Evolutionary conservation across 768 basidiomycete species (phyloP).

Genomic region (Pleurotus djamor): DNA sequence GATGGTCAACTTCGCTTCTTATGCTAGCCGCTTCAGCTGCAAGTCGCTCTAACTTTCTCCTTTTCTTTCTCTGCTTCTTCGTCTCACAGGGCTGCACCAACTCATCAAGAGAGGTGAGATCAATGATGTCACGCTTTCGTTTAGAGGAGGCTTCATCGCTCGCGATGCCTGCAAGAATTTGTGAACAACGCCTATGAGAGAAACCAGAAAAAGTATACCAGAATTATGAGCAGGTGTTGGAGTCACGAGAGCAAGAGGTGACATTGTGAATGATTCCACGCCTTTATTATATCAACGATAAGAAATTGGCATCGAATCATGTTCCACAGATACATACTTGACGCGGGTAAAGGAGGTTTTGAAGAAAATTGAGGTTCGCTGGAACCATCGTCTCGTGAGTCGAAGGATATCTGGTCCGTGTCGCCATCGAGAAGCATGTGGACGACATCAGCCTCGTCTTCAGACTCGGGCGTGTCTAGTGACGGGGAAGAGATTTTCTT

Average conservation of each 20-base stretch:
- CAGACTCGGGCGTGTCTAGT: not conserved
- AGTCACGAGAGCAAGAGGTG: too few relatives aligned
- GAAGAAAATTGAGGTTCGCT: not conserved
- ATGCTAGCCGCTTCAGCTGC: slow-evolving; percentile 20
- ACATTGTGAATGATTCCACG: too few relatives aligned
- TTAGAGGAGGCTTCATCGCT: not conserved
- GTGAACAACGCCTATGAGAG: too few relatives aligned
- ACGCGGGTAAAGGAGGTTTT: too few relatives aligned
- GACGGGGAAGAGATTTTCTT: not conserved
- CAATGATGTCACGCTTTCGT: not conserved
- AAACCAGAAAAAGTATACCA: too few relatives aligned
- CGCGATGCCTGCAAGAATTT: too few relatives aligned
- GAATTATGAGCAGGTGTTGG: too few relatives aligned
- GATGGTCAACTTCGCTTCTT: slow-evolving; percentile 8
- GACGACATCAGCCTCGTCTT: not conserved
- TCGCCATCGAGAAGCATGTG: slow-evolving; percentile 8
- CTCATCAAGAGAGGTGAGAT: not conserved
- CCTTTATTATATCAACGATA: too few relatives aligned
- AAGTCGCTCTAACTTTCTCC: slow-evolving; percentile 32
- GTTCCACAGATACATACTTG: too few relatives aligned
- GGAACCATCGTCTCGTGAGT: not conserved
- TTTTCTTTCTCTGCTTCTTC: slow-evolving; percentile 40
- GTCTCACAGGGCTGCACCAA: slow-evolving; percentile 10
- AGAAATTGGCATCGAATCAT: too few relatives aligned
- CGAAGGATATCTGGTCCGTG: not conserved